Evolutionary conservation across 2,329 filamentous ascomycete genomes (phyloP).

Genomic region (Aspergillus unguis): DNA sequence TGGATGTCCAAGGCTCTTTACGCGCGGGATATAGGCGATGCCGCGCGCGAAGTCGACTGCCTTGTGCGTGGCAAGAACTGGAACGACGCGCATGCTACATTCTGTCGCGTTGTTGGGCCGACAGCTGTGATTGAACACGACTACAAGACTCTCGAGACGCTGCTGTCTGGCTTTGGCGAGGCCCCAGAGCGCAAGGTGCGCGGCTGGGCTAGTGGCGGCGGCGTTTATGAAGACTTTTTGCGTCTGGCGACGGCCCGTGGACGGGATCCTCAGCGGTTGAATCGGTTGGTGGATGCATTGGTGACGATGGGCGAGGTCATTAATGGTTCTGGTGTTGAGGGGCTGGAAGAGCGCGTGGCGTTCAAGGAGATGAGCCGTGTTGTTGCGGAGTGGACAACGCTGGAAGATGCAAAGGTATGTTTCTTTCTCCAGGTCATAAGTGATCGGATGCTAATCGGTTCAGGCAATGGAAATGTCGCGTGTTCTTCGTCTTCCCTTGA

Average conservation of each 20-base stretch:
- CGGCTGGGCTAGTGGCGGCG: slow-evolving; percentile 75
- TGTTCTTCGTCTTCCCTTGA: slow-evolving; percentile 51
- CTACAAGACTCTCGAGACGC: slow-evolving; percentile 63
- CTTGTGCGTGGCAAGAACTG: slow-evolving; percentile 74
- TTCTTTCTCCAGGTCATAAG: background rate
- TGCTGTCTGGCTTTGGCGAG: slow-evolving; percentile 69
- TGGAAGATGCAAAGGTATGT: slow-evolving; percentile 58
- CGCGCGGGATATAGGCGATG: slow-evolving; percentile 69
- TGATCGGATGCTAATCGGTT: slow-evolving; percentile 1
- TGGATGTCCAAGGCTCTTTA: slow-evolving; percentile 83
- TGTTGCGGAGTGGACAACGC: slow-evolving; percentile 64
- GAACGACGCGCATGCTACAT: slow-evolving; percentile 78
- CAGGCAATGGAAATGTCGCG: slow-evolving; percentile 36
- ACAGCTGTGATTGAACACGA: slow-evolving; percentile 77
- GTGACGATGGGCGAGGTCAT: slow-evolving; percentile 39
- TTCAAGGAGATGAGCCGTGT: slow-evolving; percentile 77
- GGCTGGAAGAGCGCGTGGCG: slow-evolving; percentile 64
- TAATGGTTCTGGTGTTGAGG: slow-evolving; percentile 52
- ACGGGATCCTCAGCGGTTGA: slow-evolving; percentile 42
- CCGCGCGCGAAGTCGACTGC: slow-evolving; percentile 69
- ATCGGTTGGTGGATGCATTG: slow-evolving; percentile 49
- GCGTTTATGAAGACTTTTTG: slow-evolving; percentile 69
- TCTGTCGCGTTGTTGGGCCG: slow-evolving; percentile 77
- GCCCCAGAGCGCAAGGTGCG: slow-evolving; percentile 59
- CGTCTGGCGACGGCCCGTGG: slow-evolving; percentile 45